Evolutionary conservation across 495 filamentous ascomycete genomes (phyloP).

Genomic region (Daldinia childiae): DNA sequence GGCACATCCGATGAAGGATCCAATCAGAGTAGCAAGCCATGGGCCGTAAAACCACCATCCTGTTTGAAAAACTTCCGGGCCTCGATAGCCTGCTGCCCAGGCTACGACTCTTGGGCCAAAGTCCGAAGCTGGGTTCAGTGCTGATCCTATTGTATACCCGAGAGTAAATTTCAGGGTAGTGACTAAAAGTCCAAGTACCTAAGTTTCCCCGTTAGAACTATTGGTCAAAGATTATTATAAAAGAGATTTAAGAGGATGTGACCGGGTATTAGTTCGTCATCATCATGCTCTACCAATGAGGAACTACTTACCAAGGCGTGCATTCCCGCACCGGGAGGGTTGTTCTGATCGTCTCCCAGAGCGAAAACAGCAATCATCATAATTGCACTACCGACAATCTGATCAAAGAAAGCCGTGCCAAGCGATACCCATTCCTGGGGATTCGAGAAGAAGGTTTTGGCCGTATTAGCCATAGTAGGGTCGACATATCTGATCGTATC

Average conservation of each 20-base stretch:
- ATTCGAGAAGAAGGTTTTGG: conserved; percentile 54
- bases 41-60: conserved; percentile 64
- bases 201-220: neutral
- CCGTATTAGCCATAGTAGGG: conserved; percentile 42
- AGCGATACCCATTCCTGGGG: conserved; percentile 57
- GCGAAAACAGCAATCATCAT: conserved; percentile 60
- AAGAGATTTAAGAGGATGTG: neutral
- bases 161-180: conserved; percentile 57
- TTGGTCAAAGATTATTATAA: neutral
- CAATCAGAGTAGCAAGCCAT: conserved; percentile 57
- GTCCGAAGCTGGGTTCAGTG: conserved; percentile 62
- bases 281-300: neutral
- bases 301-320: conserved; percentile 43
- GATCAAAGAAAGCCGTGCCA: conserved; percentile 61
- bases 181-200: conserved; percentile 57
- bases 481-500: conserved; percentile 56
- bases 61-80: conserved; percentile 50
- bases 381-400: conserved; percentile 59
- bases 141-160: conserved; percentile 59
- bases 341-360: conserved; percentile 64
- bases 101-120: conserved; percentile 57
- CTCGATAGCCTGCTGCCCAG: conserved; percentile 56
- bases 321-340: conserved; percentile 65
- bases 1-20: conserved; percentile 57
- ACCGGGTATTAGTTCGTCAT: neutral